Percentiles rank a stretch among this genome's conserved stretches.
These are phyloP conservation scores for Fusarium bactridioides DNA, from an alignment of 2,329 filamentous ascomycete genomes.

Conservation along the genomic window DNA sequence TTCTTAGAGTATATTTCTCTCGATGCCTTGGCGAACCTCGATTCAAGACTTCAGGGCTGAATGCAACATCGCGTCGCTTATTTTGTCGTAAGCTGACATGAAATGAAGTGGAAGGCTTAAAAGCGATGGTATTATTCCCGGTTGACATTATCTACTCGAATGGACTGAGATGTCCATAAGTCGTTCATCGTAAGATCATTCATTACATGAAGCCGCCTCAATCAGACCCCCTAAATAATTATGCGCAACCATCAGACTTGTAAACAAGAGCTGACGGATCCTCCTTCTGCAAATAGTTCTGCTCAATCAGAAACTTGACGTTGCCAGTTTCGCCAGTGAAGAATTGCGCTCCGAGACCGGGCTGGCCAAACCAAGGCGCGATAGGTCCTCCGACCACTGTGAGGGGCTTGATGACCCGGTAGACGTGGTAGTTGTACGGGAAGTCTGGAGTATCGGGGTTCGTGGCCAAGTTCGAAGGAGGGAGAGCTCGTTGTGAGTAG, in stretches of 20 bases:
- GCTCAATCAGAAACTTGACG: constrained; percentile 26
- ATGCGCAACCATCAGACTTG: constrained; percentile 20
- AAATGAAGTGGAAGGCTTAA: not conserved
- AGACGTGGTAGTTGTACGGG: constrained; percentile 60
- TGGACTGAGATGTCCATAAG: not conserved
- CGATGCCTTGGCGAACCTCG: not conserved
- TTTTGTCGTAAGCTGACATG: not conserved
- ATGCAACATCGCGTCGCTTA: too few relatives aligned
- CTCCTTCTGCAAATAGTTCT: constrained; percentile 27
- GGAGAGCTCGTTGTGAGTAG: constrained; percentile 56
- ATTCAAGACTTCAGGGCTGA: not conserved
- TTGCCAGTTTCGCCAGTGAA: constrained; percentile 42
- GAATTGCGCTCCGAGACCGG: constrained; percentile 52
- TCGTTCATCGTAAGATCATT: not conserved
- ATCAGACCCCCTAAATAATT: not conserved
- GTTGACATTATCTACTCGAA: not conserved
- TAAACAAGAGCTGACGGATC: constrained; percentile 26
- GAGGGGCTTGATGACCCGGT: constrained; percentile 52
- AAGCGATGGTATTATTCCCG: not conserved
- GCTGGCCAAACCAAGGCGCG: constrained; percentile 59
- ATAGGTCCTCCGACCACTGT: constrained; percentile 54
- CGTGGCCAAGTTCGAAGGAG: constrained; percentile 55
- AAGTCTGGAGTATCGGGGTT: constrained; percentile 43
- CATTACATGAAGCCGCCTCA: too few relatives aligned
- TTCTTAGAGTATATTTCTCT: not conserved